Evolutionary conservation across 2,329 filamentous ascomycete genomes (phyloP).

Genomic region (Arthroderma uncinatum): DNA sequence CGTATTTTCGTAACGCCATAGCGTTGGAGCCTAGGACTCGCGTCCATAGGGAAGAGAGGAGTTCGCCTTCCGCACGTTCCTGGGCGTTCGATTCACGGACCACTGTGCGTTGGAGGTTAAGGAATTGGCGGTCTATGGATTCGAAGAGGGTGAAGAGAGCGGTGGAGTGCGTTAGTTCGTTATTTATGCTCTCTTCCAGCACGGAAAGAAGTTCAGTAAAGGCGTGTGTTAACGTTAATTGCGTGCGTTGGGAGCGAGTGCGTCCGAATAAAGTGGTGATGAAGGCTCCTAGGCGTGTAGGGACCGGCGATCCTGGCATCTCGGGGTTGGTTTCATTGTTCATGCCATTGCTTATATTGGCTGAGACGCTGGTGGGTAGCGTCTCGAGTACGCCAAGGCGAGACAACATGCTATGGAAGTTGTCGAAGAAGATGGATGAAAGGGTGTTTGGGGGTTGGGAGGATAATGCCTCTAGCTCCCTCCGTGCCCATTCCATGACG

Average conservation of each 20-base stretch:
- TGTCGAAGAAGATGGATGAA: conserved; percentile 62
- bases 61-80: conserved; percentile 67
- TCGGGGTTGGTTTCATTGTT: conserved; percentile 7
- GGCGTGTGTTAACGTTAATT: conserved; percentile 68
- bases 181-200: conserved; percentile 78
- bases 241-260: conserved; percentile 69
- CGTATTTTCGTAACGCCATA: conserved; percentile 70
- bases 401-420: conserved; percentile 67
- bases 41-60: conserved; percentile 76
- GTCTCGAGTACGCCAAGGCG: conserved; percentile 36
- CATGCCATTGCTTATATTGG: conserved; percentile 2
- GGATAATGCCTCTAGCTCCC: conserved; percentile 64
- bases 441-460: conserved; percentile 52
- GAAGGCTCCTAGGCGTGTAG: conserved; percentile 58
- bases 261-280: conserved; percentile 66
- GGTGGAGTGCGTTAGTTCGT: conserved; percentile 68
- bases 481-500: conserved; percentile 91
- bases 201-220: conserved; percentile 80
- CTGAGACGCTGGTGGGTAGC: conserved; percentile 17
- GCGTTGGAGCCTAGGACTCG: conserved; percentile 68
- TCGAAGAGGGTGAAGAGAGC: conserved; percentile 84
- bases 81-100: conserved; percentile 73
- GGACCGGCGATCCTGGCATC: conserved; percentile 21
- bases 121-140: conserved; percentile 77
- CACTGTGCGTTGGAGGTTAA: conserved; percentile 74